Base-by-base conservation (phyloP, 768 basidiomycete species). In the Rubroboletus satanas region DNA sequence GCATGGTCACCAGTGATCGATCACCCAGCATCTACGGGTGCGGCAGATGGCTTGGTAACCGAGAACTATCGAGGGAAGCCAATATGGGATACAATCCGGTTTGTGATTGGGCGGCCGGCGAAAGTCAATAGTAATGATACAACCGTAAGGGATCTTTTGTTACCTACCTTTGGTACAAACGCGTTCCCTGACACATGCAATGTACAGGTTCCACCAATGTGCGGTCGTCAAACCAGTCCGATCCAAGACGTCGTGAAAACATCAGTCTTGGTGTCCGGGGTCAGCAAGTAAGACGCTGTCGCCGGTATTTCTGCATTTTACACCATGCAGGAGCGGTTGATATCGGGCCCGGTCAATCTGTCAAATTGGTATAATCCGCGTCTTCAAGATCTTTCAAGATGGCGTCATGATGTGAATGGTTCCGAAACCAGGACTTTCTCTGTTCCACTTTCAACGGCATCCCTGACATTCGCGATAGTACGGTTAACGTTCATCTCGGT, bases 21-120 rank as follows among this genome's bases (percentile, higher is more conserved):
- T 42, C 33, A 7, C 26, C 35, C 18, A 45, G 51, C 52, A 49
- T 57, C 28, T 52, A 48, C 17, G 15, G 35, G 5, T 6, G n/a
- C 60, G 58, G 59, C 1, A 1, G 23, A 33, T 56, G 65, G 62
- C 9, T 45, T 45, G 47, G 7, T 58, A 1, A 41, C 64, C 64
- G 55, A 26, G 8, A 28, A 33, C 17, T 18, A 2, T 58, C 43
- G 23, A 45, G 28, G 43, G 45, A 39, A 32, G 33, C 38, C 26
- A 36, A 49, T 29, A 28, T 1, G 12, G 2, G 2, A 28, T 32
- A 31, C 23, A 45, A 15, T 15, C 31, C 35, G 38, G 49, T 51
- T 36, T 42, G 7, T 12, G 47, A 57, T 48, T 23, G 15, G 17
- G 37, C 32, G 21, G 23, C 42, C 33, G 59, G 45, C 36, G 26